Base-by-base conservation (phyloP, 371 early-diverging fungal species). In the Zopfochytrium polystomum region DNA sequence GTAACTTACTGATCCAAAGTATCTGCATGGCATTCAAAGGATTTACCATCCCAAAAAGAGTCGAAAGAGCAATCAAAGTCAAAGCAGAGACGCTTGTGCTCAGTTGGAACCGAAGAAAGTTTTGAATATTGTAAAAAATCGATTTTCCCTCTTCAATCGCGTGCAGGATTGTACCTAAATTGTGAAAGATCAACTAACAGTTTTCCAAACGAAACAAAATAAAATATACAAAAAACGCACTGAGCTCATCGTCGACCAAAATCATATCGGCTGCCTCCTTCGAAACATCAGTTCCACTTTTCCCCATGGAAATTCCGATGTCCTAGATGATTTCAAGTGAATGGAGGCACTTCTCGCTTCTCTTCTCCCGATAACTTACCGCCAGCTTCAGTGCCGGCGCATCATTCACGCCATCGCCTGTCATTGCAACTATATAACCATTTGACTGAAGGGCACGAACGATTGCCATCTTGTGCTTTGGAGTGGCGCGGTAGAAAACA, bases 21-120 rank as follows among this genome's bases (percentile, higher is more conserved):
- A 96, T 94, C 66, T 95, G 96, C 95, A 95, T 96, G 11, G 97
- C 90, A 65, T 96, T 96, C 60, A 96, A 75, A 29, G 97, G 97
- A 58, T 92, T 91, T n/a, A 83, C 79, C 23, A 91, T 70, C 22
- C 92, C 93, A 64, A 93, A 84, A 25, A 93, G 63, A 1, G 94
- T 95, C 18, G 93, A 79, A 25, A 92, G 66, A 18, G 93, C 91
- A 65, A 95, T 91, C 65, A 96, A 67, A 0, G 89, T 80, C 55
- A 96, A 76, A 1, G 93, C 91, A 27, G 92, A 85, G 7, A 90
- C 75, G 70, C 87, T 87, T 1, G 93, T 93, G 64, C 87, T 87
- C 50, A 93, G 77, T 66, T 93, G 92, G 74, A 92, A 93, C 0
- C 90, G 85, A 71, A 93, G 78, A 58, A 92, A 91, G 77, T 92